Percentiles rank a stretch among this genome's conserved stretches.
These are phyloP conservation scores for Acanthamoeba divionensis DNA, from an alignment of 208 protist genomes.

Conservation along the genomic window DNA sequence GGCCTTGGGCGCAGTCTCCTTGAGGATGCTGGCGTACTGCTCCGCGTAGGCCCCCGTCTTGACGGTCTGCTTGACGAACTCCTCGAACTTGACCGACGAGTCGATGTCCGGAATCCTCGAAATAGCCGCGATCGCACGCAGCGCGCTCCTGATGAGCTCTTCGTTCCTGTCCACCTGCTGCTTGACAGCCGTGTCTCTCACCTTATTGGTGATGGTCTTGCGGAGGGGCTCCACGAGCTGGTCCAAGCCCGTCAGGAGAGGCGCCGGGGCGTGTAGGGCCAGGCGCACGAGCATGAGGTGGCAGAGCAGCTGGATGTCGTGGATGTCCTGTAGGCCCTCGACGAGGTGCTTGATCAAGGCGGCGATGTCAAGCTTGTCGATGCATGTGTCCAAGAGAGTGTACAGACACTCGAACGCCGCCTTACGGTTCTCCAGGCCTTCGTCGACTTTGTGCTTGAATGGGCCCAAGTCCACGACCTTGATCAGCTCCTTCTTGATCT, in stretches of 20 bases:
- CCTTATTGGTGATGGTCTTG: conserved; percentile 66
- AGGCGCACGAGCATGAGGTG: conserved; percentile 75
- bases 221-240: conserved; percentile 65
- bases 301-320: conserved; percentile 79
- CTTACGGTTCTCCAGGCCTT: conserved; percentile 91
- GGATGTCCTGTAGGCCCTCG: conserved; percentile 74
- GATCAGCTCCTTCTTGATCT: conserved; percentile 78
- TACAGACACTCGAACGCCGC: conserved; percentile 91
- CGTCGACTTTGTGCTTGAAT: conserved; percentile 91
- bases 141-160: conserved; percentile 71
- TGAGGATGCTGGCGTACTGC: conserved; percentile 38
- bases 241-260: conserved; percentile 52
- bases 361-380: conserved; percentile 74
- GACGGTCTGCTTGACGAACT: conserved; percentile 43
- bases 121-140: conserved; percentile 58
- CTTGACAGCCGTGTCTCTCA: conserved; percentile 70
- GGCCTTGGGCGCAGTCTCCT: conserved; percentile 33
- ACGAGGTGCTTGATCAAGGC: conserved; percentile 73
- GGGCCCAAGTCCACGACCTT: conserved; percentile 87
- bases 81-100: conserved; percentile 33
- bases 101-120: conserved; percentile 28
- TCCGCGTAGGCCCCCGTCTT: conserved; percentile 11
- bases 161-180: conserved; percentile 79
- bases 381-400: conserved; percentile 70
- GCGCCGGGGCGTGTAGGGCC: not conserved